A percentile compares a stretch with the other conserved stretches of the same genome.
These are phyloP conservation scores for Melaleuca alternifolia DNA, from an alignment of 345 rosid genomes.

Conservation along the genomic window DNA sequence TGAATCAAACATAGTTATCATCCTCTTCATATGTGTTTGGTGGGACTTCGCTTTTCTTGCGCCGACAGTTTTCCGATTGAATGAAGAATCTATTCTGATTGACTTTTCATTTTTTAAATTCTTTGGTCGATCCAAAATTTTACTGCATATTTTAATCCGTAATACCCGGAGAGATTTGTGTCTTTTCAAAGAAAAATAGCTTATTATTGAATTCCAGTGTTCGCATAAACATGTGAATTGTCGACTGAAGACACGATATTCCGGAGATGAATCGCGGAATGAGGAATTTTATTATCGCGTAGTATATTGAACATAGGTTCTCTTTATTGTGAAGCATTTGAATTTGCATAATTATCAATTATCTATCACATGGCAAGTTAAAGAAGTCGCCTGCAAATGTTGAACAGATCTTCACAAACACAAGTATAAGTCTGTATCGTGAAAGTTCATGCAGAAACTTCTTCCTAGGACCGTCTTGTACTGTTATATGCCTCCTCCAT, in stretches of 20 bases:
- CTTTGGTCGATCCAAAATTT: neutral
- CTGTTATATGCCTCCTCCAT: neutral
- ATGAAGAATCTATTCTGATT: neutral
- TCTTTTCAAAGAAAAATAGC: neutral
- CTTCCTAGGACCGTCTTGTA: neutral
- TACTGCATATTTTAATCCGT: fast-evolving
- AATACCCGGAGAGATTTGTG: neutral
- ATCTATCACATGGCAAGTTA: neutral
- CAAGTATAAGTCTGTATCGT: neutral
- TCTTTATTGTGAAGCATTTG: neutral
- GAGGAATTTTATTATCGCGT: neutral
- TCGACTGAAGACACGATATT: neutral
- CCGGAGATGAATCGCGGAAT: neutral
- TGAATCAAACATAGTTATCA: neutral
- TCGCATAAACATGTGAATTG: neutral
- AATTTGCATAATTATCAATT: neutral
- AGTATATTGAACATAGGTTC: fast-evolving
- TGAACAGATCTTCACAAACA: neutral
- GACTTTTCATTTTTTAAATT: neutral
- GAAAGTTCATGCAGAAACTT: neutral
- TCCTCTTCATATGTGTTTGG: neutral
- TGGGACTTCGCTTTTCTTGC: neutral
- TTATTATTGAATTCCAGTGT: fast-evolving
- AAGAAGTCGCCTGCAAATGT: neutral
- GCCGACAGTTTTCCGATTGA: neutral